Evolutionary conservation across 345 rosid genomes (phyloP), one percentile per base, ranked within the genome.

Genomic region (Heritiera littoralis): DNA sequence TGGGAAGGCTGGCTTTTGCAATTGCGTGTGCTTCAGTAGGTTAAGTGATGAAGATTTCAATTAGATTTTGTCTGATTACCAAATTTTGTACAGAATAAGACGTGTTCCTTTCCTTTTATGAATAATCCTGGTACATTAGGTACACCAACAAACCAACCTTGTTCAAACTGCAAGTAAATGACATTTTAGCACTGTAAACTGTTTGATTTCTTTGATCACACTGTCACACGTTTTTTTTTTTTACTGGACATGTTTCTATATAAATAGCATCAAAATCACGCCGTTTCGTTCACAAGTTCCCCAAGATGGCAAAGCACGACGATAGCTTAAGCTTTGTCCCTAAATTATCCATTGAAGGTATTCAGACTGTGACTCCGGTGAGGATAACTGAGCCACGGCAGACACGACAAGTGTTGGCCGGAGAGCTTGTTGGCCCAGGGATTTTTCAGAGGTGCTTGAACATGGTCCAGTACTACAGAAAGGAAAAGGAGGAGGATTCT

Each of bases 351-450:
- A 81, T 93, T 6, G 95, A 82, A 58, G 89, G 81, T n/a, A 66
- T 90, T 70, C 97, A 84, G 82, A 87, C 86, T 7, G 91, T 90
- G 59, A 60, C 81, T 18, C 90, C 98, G 9, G 63, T 40, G 48
- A 79, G 14, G 72, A 71, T 81, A 35, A 92, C 97, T 0, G 91
- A 89, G 3, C 92, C 90, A n/a, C 84, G 89, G 49, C 72, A 81
- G 81, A 63, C 80, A 2, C 90, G 86, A n/a, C 83, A 46, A 8
- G 86, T 93, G 43, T 82, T 64, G 10, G 85, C 63, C 0, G 41
- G 43, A 20, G 86, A 86, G 65, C 79, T 88, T 0, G 78, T 61
- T 15, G 84, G 86, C 38, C 77, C 80, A 0, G 87, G 83, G 72
- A 78, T 92, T 75, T 89, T 89, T 80, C 75, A 74, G 70, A 83